Percentiles rank a stretch among this genome's conserved stretches.
phyloP scores from a whole-genome alignment of 2,329 filamentous ascomycete species.

The Sporothrix schenckii region DNA sequence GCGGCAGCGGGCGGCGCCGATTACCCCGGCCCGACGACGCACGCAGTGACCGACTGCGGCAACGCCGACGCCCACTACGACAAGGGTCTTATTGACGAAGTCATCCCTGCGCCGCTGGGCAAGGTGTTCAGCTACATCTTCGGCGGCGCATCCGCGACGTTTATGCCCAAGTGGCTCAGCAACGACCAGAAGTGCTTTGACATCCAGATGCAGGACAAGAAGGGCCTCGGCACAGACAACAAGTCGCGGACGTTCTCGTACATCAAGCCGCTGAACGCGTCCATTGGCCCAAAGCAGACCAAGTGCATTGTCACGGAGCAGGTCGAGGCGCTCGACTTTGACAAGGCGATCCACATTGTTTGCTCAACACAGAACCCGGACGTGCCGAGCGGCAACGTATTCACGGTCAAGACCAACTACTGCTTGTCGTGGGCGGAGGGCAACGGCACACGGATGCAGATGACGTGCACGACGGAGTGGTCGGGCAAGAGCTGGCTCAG shows the following conservation, averaged over 20 bases:
- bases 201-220: conserved; percentile 83
- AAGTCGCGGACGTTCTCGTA: conserved; percentile 78
- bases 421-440: conserved; percentile 90
- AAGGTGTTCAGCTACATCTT: conserved; percentile 91
- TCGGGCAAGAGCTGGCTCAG: conserved; percentile 97
- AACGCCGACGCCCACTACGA: conserved; percentile 81
- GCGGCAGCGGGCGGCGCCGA: conserved; percentile 48
- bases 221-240: conserved; percentile 73
- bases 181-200: conserved; percentile 88
- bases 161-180: conserved; percentile 84
- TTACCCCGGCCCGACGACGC: conserved; percentile 81
- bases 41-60: conserved; percentile 82
- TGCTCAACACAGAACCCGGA: conserved; percentile 88
- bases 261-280: conserved; percentile 82
- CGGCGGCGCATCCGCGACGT: conserved; percentile 74
- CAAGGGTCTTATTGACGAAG: conserved; percentile 80
- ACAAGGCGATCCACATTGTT: conserved; percentile 81
- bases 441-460: conserved; percentile 80
- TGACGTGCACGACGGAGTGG: conserved; percentile 94
- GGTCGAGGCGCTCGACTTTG: conserved; percentile 81
- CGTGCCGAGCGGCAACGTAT: conserved; percentile 90
- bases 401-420: conserved; percentile 89
- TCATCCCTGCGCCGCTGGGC: conserved; percentile 83
- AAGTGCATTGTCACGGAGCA: conserved; percentile 89
- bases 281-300: conserved; percentile 90